These are phyloP conservation scores for Penicillium daleae DNA, from an alignment of 495 filamentous ascomycete species.

Conservation along the genomic window DNA sequence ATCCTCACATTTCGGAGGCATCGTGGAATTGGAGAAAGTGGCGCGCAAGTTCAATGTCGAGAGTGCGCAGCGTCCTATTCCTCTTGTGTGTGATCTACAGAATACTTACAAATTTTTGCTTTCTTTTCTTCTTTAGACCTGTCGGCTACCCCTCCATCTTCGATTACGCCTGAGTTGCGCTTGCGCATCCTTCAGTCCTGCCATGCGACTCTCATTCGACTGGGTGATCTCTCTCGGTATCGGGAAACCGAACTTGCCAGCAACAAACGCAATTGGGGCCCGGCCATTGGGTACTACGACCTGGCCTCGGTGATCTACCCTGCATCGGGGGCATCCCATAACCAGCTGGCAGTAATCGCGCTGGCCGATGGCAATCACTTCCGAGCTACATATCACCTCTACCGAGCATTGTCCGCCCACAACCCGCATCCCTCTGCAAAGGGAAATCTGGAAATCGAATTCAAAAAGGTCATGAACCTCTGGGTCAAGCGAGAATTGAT, in stretches of 20 bases:
- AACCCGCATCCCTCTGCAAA: constrained; percentile 73
- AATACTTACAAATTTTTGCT: constrained; percentile 35
- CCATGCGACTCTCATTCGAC: constrained; percentile 78
- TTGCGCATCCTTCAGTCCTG: constrained; percentile 70
- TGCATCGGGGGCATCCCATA: constrained; percentile 76
- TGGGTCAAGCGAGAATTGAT: constrained; percentile 65
- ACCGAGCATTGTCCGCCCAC: constrained; percentile 73
- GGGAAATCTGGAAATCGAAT: constrained; percentile 78
- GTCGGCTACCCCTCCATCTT: constrained; percentile 39
- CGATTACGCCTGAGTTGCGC: constrained; percentile 53
- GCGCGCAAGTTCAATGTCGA: constrained; percentile 68
- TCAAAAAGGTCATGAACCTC: constrained; percentile 67
- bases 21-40: constrained; percentile 72
- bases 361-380: constrained; percentile 76
- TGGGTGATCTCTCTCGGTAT: constrained; percentile 92
- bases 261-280: constrained; percentile 76
- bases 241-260: constrained; percentile 69
- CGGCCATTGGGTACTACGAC: constrained; percentile 81
- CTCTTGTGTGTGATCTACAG: constrained; percentile 5
- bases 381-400: constrained; percentile 84
- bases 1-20: constrained; percentile 69
- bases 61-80: constrained; percentile 39
- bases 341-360: constrained; percentile 87
- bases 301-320: constrained; percentile 80
- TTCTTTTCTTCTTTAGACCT: constrained; percentile 36